Conservation (phyloP, 306 rosid species). For the Gynostemma pentaphyllum region DNA sequence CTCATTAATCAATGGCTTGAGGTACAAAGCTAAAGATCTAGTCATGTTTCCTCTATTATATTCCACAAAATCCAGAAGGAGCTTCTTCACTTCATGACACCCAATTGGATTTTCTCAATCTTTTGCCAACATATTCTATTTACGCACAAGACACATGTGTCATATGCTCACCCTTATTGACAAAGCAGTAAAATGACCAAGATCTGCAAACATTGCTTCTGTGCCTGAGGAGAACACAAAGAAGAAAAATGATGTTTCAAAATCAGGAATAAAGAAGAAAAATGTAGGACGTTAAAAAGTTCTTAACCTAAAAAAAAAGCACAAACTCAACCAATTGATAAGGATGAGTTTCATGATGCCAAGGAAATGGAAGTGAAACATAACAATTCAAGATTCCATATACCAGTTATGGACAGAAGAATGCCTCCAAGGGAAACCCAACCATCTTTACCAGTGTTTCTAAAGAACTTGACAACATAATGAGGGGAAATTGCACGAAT, state of each 20-base stretch:
- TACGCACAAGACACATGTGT: conserved; percentile 5
- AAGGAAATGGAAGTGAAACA: conserved; percentile 3
- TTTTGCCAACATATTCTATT: background rate
- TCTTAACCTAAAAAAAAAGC: background rate
- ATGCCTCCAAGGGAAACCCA: conserved; percentile 87
- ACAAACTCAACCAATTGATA: background rate
- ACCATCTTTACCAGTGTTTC: conserved; percentile 61
- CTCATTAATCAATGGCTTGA: conserved; percentile 1
- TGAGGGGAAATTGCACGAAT: conserved; percentile 55
- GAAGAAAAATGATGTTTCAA: conserved; percentile 7
- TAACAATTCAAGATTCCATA: conserved; percentile 15
- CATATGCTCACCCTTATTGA: conserved; percentile 61
- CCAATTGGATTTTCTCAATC: background rate
- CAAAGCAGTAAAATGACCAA: conserved; percentile 77
- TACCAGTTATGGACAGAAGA: conserved; percentile 80
- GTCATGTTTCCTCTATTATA: background rate
- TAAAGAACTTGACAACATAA: conserved; percentile 57
- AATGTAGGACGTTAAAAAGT: background rate
- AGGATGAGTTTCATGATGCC: background rate
- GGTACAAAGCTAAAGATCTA: background rate
- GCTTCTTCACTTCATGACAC: background rate
- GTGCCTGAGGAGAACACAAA: conserved; percentile 42
- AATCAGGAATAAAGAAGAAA: background rate
- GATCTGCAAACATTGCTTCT: conserved; percentile 93
- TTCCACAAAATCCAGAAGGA: background rate